Evolutionary conservation across 352 stramenopile species (phyloP), one percentile per base, ranked within the genome.

Genomic region (Phytophthora foliorum): DNA sequence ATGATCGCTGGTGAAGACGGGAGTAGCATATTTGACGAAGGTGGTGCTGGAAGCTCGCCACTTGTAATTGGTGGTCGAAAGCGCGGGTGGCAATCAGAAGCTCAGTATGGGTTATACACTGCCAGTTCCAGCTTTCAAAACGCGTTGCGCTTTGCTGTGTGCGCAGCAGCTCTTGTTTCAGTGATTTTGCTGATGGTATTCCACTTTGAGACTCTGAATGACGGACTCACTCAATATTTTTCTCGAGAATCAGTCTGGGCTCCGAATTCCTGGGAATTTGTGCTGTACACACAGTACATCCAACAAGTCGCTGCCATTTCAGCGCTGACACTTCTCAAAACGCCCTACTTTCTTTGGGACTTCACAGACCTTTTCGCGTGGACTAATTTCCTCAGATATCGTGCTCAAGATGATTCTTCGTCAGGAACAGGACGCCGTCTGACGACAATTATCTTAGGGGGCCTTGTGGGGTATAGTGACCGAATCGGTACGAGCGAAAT

Each of bases 191-290:
- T 89, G 9, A 11, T 77, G 19, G 49, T 67, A 0, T 88, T 90
- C 50, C 81, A 91, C 52, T 81, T 80, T 29, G 67, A 86, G 32
- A 69, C 77, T 14, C 57, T 81, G 8, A 83, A 89, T 49, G 52
- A 67, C 1, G 64, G 39, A 70, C 56, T 64, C 42, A 24, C 19
- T 32, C 41, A 27, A 11, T 42, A 59, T 57, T 50, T 60, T 41
- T 49, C 13, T 57, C 19, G 16, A 38, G 42, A 51, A 10, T 59
- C 68, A 9, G 17, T 62, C 21, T 89, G 76, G 81, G 71, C 74
- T 17, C 84, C 81, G 3, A 92, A 92, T 52, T 68, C 80, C 4
- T 92, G 81, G 80, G 84, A 92, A 51, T 82, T 89, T 50, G 53
- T 81, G 6, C 24, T 82, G 22, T 89, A 88, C 54, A 55, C 71